Percentiles rank a stretch among this genome's conserved stretches.
Evolutionary conservation across 108 stramenopile genomes (phyloP).

Genomic region (Skeletonema marinoi): DNA sequence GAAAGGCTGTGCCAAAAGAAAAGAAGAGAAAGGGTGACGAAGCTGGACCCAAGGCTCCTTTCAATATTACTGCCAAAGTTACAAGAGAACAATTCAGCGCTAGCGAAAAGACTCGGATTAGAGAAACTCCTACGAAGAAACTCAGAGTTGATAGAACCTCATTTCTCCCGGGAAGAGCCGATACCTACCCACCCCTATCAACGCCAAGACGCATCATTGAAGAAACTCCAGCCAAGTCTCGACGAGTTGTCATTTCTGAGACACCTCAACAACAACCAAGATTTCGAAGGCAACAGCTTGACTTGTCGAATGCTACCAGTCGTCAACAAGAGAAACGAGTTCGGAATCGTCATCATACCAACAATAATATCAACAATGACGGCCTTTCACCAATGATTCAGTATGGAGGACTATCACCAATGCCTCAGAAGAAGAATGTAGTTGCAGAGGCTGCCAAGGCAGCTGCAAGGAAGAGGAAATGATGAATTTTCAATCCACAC

Average conservation of each 20-base stretch:
- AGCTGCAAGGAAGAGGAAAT: slow-evolving; percentile 13
- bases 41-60: not conserved
- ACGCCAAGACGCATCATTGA: slow-evolving; percentile 16
- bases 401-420: slow-evolving; percentile 29
- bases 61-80: not conserved
- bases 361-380: not conserved
- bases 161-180: not conserved
- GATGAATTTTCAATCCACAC: not conserved
- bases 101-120: not conserved
- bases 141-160: slow-evolving; percentile 4
- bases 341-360: not conserved
- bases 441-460: slow-evolving; percentile 4
- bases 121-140: slow-evolving; percentile 33
- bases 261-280: slow-evolving; percentile 23
- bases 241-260: slow-evolving; percentile 10
- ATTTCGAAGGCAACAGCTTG: slow-evolving; percentile 4
- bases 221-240: slow-evolving; percentile 16
- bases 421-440: slow-evolving; percentile 26
- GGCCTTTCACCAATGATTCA: slow-evolving; percentile 9
- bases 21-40: not conserved
- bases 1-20: not conserved
- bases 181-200: slow-evolving; percentile 2
- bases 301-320: not conserved
- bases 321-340: not conserved
- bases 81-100: not conserved